Base-by-base conservation (phyloP, 768 basidiomycete genomes). In the Gyrodon lividus region DNA sequence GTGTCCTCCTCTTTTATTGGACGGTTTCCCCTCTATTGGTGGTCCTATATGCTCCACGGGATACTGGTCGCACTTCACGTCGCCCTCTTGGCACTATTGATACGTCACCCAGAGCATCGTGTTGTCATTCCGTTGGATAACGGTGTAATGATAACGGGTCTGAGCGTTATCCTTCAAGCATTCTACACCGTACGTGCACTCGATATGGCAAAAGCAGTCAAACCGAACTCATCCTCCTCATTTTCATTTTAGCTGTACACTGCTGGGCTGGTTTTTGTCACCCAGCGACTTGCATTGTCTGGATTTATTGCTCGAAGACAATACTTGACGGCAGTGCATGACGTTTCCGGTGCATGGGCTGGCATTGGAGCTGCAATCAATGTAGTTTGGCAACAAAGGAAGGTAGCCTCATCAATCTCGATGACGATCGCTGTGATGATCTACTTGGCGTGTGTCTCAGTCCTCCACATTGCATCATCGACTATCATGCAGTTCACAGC, bases 351-450 rank as follows among this genome's bases (percentile, higher is more conserved):
- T 3, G 60, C 65, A 13, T 66, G 64, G 64, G 46, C 44, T 14
- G 60, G 65, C 0, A 50, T 59, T 45, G 64, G 64, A n/a, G 46
- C 57, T 46, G 61, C 65, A 6, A 0, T 57, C 5, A 13, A 50
- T 22, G 9, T 28, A 4, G 40, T 61, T 6, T 63, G 59, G 62
- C 33, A 40, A 13, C 64, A 65, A 39, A 54, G 33, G 9, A 24
- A 37, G 14, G 17, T 51, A 12, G 2, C 40, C 2, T 54, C 64
- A 10, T 66, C 61, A 2, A 6, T 43, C 14, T 43, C 39, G 46
- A 24, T 46, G 7, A 37, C 54, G 16, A 19, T 63, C 10, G 55
- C 59, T 19, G 56, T 61, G 23, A 38, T 28, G 6, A 17, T 42
- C 6, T 66, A 66, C 41, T 48, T 67, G 13, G 38, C 41, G 17